Base-by-base conservation (phyloP, 352 stramenopile species). In the Pythium grandisporangium region DNA sequence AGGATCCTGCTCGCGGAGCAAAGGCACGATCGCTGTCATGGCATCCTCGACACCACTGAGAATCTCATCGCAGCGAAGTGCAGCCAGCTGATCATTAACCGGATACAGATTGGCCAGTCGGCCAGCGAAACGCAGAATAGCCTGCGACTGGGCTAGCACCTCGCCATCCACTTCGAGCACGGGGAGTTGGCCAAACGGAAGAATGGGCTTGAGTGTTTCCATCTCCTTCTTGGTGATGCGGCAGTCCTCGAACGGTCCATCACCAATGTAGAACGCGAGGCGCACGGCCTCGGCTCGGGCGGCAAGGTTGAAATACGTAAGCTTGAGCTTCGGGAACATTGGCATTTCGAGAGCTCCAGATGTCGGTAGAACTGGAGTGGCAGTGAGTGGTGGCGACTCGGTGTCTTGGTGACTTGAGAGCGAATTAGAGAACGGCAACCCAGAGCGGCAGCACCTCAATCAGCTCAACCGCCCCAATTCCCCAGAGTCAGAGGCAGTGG, bases 241-340 rank as follows among this genome's bases (percentile, higher is more conserved):
- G 20, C 59, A 44, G 41, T 73, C 63, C 32, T 60, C 53, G 37
- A 73, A 73, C n/a, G 59, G 58, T 19, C 70, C 45, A 26, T 55
- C 45, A 21, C 51, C 63, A 25, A 62, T 51, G 33, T 30, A 23
- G 26, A 73, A 55, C 17, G 56, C 56, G 19, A 71, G 47, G 21
- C 63, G 55, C 26, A 60, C 42, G 30, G 39, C 43, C 41, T 73
- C 63, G 37, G 59, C 63, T 26, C 60, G 55, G 33, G 49, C 63
- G 22, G 52, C 51, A 10, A 54, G 21, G 52, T 71, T 50, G 46
- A 73, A 71, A 46, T 73, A 71, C 25, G 53, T 57, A 36, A 73
- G 35, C 42, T 59, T 66, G 39, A 59, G 33, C 44, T 53, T 52
- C 14, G 52, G 52, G 37, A 39, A 60, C 21, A 35, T 22, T 6